These are phyloP conservation scores for Suhomyces wounanorum DNA, from an alignment of 1,139 yeast species.

Conservation along the genomic window DNA sequence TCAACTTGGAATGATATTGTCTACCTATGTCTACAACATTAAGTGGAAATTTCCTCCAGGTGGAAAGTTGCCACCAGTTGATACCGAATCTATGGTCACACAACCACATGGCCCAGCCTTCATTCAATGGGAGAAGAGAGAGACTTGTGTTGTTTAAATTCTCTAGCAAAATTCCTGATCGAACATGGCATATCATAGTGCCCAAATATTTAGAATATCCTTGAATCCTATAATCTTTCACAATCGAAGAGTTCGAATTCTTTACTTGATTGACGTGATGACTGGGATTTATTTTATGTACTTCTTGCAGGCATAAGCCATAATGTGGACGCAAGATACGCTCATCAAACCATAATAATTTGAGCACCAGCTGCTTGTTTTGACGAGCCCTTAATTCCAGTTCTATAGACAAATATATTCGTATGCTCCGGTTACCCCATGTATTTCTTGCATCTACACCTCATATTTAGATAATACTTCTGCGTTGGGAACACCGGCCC, in stretches of 20 bases:
- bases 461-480: not conserved
- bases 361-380: not conserved
- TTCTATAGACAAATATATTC: not conserved
- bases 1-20: conserved; percentile 85
- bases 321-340: not conserved
- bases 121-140: conserved; percentile 74
- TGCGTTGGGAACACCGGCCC: conserved; percentile 1
- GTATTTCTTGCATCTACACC: not conserved
- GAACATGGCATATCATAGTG: too few species aligned
- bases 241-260: not conserved
- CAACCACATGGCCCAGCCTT: conserved; percentile 80
- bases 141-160: conserved; percentile 16
- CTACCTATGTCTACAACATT: conserved; percentile 73
- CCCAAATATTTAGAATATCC: too few species aligned
- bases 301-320: not conserved
- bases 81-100: conserved; percentile 92
- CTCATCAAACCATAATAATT: not conserved
- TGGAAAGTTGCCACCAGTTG: conserved; percentile 67
- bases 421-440: not conserved
- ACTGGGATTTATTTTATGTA: not conserved
- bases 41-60: conserved; percentile 72
- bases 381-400: not conserved
- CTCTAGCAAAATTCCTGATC: not conserved
- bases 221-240: too few species aligned
- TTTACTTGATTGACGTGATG: not conserved